Evolutionary conservation across 2,329 filamentous ascomycete species (phyloP).

Genomic region (Calonectria pseudoturangicola): DNA sequence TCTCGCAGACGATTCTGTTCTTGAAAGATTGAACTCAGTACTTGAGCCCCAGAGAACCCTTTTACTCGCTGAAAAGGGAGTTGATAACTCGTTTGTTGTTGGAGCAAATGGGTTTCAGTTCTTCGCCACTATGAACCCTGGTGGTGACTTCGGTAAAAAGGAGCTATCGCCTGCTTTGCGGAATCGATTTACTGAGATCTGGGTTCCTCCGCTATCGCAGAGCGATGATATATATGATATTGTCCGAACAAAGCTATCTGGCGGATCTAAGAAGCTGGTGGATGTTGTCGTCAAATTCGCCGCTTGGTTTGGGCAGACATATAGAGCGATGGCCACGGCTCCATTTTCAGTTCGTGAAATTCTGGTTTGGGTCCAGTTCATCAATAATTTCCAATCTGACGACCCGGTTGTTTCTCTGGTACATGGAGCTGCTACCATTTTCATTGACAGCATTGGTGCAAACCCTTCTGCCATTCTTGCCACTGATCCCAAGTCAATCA

Average conservation of each 20-base stretch:
- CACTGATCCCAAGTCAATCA: conserved; percentile 80
- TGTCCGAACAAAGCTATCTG: conserved; percentile 82
- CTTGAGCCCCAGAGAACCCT: conserved; percentile 91
- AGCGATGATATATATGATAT: conserved; percentile 92
- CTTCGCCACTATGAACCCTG: conserved; percentile 98
- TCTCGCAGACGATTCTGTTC: conserved; percentile 95
- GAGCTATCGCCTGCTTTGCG: conserved; percentile 95
- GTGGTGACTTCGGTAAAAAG: conserved; percentile 98
- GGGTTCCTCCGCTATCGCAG: conserved; percentile 93
- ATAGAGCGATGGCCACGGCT: conserved; percentile 83
- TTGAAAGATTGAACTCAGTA: conserved; percentile 97
- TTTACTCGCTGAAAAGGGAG: conserved; percentile 94
- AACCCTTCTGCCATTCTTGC: conserved; percentile 93
- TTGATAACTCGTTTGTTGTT: conserved; percentile 85
- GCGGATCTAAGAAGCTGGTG: conserved; percentile 74
- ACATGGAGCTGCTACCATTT: conserved; percentile 95
- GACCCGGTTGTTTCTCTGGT: conserved; percentile 72
- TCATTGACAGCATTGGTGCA: conserved; percentile 94
- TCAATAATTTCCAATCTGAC: conserved; percentile 78
- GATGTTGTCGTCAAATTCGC: conserved; percentile 88
- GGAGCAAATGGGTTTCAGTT: conserved; percentile 92
- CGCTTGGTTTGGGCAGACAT: conserved; percentile 91
- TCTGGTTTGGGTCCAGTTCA: conserved; percentile 93
- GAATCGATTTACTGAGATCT: conserved; percentile 99
- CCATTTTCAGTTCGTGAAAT: conserved; percentile 94